phyloP scores from a whole-genome alignment of 495 filamentous ascomycete species.

The Aspergillus conjunctus region DNA sequence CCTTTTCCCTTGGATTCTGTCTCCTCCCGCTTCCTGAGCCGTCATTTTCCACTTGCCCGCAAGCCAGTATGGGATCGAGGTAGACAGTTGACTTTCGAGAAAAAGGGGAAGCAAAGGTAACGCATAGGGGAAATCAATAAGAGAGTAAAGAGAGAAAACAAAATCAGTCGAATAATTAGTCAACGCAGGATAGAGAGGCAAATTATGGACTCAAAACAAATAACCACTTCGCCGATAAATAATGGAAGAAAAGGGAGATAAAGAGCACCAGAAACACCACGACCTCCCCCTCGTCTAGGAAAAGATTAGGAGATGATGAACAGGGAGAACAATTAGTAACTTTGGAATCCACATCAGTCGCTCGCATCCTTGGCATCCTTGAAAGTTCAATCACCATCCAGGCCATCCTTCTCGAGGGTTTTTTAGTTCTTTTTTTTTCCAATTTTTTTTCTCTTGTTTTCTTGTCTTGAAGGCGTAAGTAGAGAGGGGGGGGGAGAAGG shows the following conservation, averaged over 20 bases:
- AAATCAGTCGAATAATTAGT: constrained; percentile 20
- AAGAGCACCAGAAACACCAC: constrained; percentile 52
- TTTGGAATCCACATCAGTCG: constrained; percentile 38
- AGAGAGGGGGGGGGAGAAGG: constrained; percentile 7
- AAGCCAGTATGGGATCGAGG: constrained; percentile 21
- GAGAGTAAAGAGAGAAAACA: constrained; percentile 21
- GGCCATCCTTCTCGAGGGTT: constrained; percentile 9
- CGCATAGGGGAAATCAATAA: constrained; percentile 25
- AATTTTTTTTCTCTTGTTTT: constrained; percentile 25
- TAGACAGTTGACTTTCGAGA: constrained; percentile 12
- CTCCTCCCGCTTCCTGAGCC: constrained; percentile 25
- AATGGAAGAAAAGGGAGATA: constrained; percentile 30
- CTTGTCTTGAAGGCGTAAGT: constrained; percentile 14
- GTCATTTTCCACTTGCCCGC: constrained; percentile 20
- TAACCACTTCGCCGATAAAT: constrained; percentile 33
- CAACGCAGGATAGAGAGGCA: constrained; percentile 27
- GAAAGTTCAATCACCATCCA: constrained; percentile 32
- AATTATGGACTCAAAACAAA: constrained; percentile 27
- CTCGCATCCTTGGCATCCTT: constrained; percentile 42
- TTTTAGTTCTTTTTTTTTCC: constrained; percentile 22
- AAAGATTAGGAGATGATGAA: constrained; percentile 39
- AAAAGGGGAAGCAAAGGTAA: constrained; percentile 15
- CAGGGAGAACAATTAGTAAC: constrained; percentile 33
- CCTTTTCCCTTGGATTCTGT: constrained; percentile 7
- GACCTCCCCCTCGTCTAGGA: constrained; percentile 49